phyloP scores from a whole-genome alignment of 2,329 filamentous ascomycete species.

The Nannizziopsis arthrosporioides region DNA sequence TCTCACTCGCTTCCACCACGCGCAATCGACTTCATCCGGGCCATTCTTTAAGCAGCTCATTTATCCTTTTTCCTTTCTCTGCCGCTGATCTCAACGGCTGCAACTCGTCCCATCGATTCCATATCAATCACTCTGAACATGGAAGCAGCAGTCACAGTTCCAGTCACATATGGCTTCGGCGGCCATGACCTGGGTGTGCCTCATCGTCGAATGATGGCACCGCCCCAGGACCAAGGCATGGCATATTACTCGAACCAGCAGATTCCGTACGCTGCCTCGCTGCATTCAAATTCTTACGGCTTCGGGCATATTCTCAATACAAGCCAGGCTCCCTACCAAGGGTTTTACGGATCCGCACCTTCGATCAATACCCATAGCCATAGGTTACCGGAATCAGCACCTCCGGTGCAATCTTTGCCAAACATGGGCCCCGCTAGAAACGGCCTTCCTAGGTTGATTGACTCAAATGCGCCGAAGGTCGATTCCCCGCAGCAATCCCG shows the following conservation, averaged over 20 bases:
- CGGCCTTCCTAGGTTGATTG: constrained; percentile 23
- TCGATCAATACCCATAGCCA: constrained; percentile 13
- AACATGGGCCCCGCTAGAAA: constrained; percentile 31
- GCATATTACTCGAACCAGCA: constrained; percentile 28
- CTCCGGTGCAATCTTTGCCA: constrained; percentile 25
- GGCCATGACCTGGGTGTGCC: constrained; percentile 27
- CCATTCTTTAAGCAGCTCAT: background rate
- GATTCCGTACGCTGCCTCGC: constrained; percentile 28
- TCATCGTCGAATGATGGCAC: constrained; percentile 29
- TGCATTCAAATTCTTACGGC: constrained; percentile 23
- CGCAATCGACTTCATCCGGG: constrained; percentile 1
- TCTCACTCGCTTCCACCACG: background rate
- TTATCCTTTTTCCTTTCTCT: constrained; percentile 3
- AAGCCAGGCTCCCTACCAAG: constrained; percentile 25
- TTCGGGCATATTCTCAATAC: constrained; percentile 27
- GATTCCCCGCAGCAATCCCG: constrained; percentile 12
- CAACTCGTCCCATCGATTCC: constrained; percentile 1
- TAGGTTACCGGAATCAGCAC: constrained; percentile 19
- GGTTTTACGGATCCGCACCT: constrained; percentile 23
- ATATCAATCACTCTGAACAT: constrained; percentile 18
- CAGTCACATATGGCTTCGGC: constrained; percentile 31
- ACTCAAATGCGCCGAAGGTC: constrained; percentile 11
- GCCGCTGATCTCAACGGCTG: background rate
- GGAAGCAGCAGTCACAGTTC: constrained; percentile 33
- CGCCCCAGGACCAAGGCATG: constrained; percentile 25